These are phyloP conservation scores for Trichoderma arundinaceum DNA, from an alignment of 2,329 filamentous ascomycete species.

Conservation along the genomic window DNA sequence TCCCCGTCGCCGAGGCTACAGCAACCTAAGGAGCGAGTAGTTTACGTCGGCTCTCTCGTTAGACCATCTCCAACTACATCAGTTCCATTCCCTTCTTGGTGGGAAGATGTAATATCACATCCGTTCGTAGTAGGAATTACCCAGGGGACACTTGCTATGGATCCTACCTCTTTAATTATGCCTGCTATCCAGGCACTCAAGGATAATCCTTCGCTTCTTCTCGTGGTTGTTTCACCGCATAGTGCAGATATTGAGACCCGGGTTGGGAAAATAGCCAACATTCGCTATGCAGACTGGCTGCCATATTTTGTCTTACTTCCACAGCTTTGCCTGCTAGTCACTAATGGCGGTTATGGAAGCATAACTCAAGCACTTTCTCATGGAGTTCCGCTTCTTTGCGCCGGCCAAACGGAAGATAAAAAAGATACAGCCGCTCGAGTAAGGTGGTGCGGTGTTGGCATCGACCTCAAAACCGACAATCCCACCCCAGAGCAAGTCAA, in stretches of 20 bases:
- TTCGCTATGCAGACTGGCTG: slow-evolving; percentile 44
- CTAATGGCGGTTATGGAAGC: slow-evolving; percentile 48
- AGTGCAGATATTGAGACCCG: slow-evolving; percentile 37
- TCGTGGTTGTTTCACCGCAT: slow-evolving; percentile 45
- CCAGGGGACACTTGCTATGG: slow-evolving; percentile 47
- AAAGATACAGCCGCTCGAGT: slow-evolving; percentile 46
- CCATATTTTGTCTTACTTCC: slow-evolving; percentile 47
- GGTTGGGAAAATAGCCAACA: slow-evolving; percentile 38
- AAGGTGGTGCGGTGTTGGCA: slow-evolving; percentile 41
- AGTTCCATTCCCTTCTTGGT: slow-evolving; percentile 42
- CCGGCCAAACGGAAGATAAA: slow-evolving; percentile 47
- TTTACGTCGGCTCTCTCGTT: slow-evolving; percentile 47
- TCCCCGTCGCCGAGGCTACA: slow-evolving; percentile 37
- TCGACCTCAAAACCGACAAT: slow-evolving; percentile 47
- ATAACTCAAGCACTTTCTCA: slow-evolving; percentile 46
- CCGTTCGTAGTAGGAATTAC: slow-evolving; percentile 45
- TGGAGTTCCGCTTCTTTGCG: slow-evolving; percentile 46
- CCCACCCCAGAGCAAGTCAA: slow-evolving; percentile 40
- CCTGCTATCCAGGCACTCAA: slow-evolving; percentile 45
- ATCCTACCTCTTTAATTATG: slow-evolving; percentile 47
- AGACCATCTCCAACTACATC: slow-evolving; percentile 33
- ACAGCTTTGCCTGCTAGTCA: slow-evolving; percentile 44
- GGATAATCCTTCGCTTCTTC: slow-evolving; percentile 38
- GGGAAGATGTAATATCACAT: slow-evolving; percentile 41
- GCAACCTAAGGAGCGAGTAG: slow-evolving; percentile 34